Conservation (phyloP, 441 rosid genomes). For the Capsella rubella region DNA sequence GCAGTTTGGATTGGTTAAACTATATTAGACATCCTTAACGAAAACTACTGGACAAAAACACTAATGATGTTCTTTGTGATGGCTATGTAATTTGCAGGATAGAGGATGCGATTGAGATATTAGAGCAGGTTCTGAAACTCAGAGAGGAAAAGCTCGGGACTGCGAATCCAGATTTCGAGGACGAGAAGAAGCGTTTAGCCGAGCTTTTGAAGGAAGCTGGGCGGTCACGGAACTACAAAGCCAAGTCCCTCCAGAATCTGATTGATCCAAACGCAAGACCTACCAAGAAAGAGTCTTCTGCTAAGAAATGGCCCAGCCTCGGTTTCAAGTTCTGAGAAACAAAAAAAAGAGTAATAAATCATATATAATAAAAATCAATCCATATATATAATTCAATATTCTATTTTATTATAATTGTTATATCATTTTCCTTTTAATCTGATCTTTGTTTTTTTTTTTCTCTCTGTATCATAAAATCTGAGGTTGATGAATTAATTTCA, state of each 20-base stretch:
- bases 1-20: neutral
- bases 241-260: slow-evolving; percentile 94
- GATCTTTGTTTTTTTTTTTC: slow-evolving; percentile 14
- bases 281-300: slow-evolving; percentile 69
- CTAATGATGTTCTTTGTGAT: slow-evolving; percentile 7
- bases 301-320: slow-evolving; percentile 88
- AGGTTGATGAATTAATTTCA: slow-evolving; percentile 39
- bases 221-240: slow-evolving; percentile 80
- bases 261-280: slow-evolving; percentile 88
- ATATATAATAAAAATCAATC: slow-evolving; percentile 27
- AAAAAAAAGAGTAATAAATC: neutral
- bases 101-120: slow-evolving; percentile 92
- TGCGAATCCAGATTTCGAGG: slow-evolving; percentile 97
- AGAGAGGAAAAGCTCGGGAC: slow-evolving; percentile 97
- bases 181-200: slow-evolving; percentile 85
- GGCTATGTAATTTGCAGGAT: slow-evolving; percentile 62
- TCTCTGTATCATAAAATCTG: slow-evolving; percentile 45
- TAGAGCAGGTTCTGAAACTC: slow-evolving; percentile 88
- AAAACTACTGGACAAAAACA: neutral
- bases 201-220: slow-evolving; percentile 99
- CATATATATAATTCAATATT: slow-evolving; percentile 37
- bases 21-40: neutral
- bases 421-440: neutral
- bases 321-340: slow-evolving; percentile 77
- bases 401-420: slow-evolving; percentile 1